These are phyloP conservation scores for Stereum hirsutum DNA, from an alignment of 1,284 basidiomycete genomes.

Conservation along the genomic window DNA sequence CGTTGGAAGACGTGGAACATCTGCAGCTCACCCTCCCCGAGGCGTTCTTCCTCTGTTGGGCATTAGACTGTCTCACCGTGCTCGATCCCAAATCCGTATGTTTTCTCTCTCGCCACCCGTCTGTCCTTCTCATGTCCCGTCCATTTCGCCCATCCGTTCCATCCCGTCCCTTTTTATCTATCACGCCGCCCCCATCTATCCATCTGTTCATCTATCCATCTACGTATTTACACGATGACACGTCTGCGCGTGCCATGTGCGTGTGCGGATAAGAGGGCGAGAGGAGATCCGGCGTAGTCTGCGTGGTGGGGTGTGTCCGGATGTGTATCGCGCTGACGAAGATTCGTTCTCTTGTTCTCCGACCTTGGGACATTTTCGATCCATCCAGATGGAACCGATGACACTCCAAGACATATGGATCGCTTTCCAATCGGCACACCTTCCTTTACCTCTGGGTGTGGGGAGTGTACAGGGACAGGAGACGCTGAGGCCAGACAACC, in stretches of 20 bases:
- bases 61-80: slow-evolving; percentile 78
- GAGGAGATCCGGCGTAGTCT: too few species aligned
- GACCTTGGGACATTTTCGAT: slow-evolving; percentile 6
- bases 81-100: slow-evolving; percentile 55
- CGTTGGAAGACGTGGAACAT: slow-evolving; percentile 74
- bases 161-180: too few species aligned
- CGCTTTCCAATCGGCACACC: slow-evolving; percentile 40
- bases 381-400: slow-evolving; percentile 38
- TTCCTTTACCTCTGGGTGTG: slow-evolving; percentile 17
- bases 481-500: slow-evolving; percentile 69
- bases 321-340: too few species aligned
- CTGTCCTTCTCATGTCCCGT: not conserved
- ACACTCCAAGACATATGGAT: slow-evolving; percentile 48
- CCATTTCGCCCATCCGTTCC: slow-evolving; percentile 6
- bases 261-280: too few species aligned
- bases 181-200: too few species aligned
- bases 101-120: too few species aligned
- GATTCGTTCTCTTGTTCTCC: not conserved
- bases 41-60: slow-evolving; percentile 87
- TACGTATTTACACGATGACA: too few species aligned
- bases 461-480: too few species aligned
- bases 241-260: too few species aligned
- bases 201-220: too few species aligned
- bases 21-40: slow-evolving; percentile 89
- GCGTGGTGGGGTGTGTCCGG: too few species aligned